These are phyloP conservation scores for Metschnikowia amazonensis DNA, from an alignment of 805 yeast genomes.

Conservation along the genomic window DNA sequence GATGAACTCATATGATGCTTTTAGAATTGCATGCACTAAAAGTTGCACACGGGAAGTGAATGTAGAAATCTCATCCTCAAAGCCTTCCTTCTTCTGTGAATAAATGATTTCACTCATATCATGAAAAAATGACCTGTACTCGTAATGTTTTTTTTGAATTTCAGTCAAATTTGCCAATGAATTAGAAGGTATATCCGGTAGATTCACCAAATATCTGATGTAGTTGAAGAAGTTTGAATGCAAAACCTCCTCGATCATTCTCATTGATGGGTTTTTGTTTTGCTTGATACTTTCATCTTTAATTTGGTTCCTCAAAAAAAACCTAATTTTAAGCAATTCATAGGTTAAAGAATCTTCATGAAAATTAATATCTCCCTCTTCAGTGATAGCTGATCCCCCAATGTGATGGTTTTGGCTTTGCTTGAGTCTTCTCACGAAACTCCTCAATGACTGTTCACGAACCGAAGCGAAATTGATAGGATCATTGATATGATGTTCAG, in stretches of 20 bases:
- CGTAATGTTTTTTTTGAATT: slow-evolving; percentile 25
- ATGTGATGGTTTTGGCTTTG: background rate
- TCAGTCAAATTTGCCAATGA: slow-evolving; percentile 20
- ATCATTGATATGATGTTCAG: slow-evolving; percentile 32
- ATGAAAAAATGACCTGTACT: slow-evolving; percentile 25
- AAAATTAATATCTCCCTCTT: background rate
- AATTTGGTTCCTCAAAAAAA: slow-evolving; percentile 26
- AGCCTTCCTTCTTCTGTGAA: slow-evolving; percentile 26
- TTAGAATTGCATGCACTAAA: slow-evolving; percentile 30
- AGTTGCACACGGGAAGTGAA: slow-evolving; percentile 14
- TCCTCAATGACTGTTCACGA: slow-evolving; percentile 29
- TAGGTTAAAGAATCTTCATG: slow-evolving; percentile 31
- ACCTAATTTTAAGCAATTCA: slow-evolving; percentile 26
- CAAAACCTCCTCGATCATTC: slow-evolving; percentile 33
- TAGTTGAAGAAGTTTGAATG: slow-evolving; percentile 38
- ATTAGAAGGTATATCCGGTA: slow-evolving; percentile 22
- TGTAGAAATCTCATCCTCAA: slow-evolving; percentile 22
- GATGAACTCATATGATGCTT: slow-evolving; percentile 36
- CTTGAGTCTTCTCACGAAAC: slow-evolving; percentile 21
- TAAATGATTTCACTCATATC: slow-evolving; percentile 27
- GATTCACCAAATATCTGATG: slow-evolving; percentile 28
- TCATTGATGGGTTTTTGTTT: slow-evolving; percentile 5
- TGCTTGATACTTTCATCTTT: slow-evolving; percentile 7
- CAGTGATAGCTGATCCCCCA: background rate
- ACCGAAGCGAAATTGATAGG: slow-evolving; percentile 37